phyloP scores from a whole-genome alignment of 257 asterid species.

The Cruciata laevipes region DNA sequence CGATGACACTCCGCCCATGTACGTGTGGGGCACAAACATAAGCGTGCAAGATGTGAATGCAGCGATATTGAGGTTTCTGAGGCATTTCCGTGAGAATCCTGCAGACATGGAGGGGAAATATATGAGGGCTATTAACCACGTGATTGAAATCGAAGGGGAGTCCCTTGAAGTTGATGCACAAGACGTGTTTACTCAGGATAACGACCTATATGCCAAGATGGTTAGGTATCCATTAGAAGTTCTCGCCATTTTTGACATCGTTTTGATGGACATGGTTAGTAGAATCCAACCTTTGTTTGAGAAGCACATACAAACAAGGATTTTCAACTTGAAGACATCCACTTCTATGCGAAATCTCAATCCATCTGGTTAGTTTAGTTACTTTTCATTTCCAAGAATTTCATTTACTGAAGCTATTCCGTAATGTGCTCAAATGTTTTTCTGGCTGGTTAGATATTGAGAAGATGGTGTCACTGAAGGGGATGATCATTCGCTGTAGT shows the following conservation, averaged over 20 bases:
- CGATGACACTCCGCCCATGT: slow-evolving; percentile 71
- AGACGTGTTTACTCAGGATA: slow-evolving; percentile 66
- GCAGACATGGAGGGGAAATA: slow-evolving; percentile 73
- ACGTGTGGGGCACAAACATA: slow-evolving; percentile 94
- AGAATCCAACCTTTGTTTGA: slow-evolving; percentile 67
- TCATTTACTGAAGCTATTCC: not conserved
- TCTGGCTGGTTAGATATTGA: slow-evolving; percentile 63
- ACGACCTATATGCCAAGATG: slow-evolving; percentile 80
- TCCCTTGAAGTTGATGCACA: slow-evolving; percentile 92
- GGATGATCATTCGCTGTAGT: slow-evolving; percentile 94
- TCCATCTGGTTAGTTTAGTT: slow-evolving; percentile 71
- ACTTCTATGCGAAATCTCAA: slow-evolving; percentile 84
- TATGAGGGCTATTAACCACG: slow-evolving; percentile 58
- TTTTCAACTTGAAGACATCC: slow-evolving; percentile 75
- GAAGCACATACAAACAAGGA: slow-evolving; percentile 91
- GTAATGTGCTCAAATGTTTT: not conserved
- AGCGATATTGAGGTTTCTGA: slow-evolving; percentile 70
- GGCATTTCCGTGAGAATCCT: slow-evolving; percentile 68
- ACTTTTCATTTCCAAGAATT: not conserved
- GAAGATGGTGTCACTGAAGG: slow-evolving; percentile 92
- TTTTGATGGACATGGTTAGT: slow-evolving; percentile 82
- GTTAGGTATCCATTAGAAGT: slow-evolving; percentile 95
- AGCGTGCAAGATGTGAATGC: slow-evolving; percentile 89
- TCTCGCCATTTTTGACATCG: slow-evolving; percentile 86
- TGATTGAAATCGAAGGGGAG: slow-evolving; percentile 89